Evolutionary conservation across 768 basidiomycete species (phyloP).

Genomic region (Chiua virens): DNA sequence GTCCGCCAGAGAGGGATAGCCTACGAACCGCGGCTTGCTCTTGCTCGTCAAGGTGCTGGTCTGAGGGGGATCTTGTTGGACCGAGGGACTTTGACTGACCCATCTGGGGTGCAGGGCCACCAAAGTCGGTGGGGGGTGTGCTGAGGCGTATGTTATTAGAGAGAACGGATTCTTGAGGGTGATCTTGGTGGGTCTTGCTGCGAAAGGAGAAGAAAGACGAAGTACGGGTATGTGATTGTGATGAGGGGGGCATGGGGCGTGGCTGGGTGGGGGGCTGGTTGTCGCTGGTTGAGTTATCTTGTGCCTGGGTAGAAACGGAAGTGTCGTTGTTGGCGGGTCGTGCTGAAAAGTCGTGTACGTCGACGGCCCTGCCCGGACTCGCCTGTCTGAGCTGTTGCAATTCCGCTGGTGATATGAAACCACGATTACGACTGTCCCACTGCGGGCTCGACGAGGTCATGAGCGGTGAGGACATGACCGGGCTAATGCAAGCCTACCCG

Average conservation of each 20-base stretch:
- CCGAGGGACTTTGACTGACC: conserved; percentile 35
- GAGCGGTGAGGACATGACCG: conserved; percentile 17
- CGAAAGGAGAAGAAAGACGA: conserved; percentile 67
- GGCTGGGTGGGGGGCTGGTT: conserved; percentile 20
- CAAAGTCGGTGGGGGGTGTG: conserved; percentile 17
- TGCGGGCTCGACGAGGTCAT: conserved; percentile 32
- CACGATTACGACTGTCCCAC: conserved; percentile 36
- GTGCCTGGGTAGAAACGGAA: conserved; percentile 8
- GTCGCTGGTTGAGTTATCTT: conserved; percentile 20
- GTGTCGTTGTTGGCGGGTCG: conserved; percentile 23
- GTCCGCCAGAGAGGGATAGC: conserved; percentile 14
- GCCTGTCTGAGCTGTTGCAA: conserved; percentile 35
- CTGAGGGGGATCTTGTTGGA: conserved; percentile 21
- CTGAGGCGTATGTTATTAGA: conserved; percentile 17
- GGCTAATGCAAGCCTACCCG: neutral
- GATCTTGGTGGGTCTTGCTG: conserved; percentile 34
- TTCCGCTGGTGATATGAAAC: conserved; percentile 34
- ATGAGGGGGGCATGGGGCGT: conserved; percentile 25
- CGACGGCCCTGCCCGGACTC: conserved; percentile 28
- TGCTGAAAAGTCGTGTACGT: conserved; percentile 36
- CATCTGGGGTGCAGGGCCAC: conserved; percentile 28
- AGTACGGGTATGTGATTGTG: conserved; percentile 49
- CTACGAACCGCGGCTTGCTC: conserved; percentile 17
- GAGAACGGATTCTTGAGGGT: conserved; percentile 9
- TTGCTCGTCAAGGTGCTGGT: conserved; percentile 26